Conservation (phyloP, 176 grass and related monocot species). For the Oryza australiensis region DNA sequence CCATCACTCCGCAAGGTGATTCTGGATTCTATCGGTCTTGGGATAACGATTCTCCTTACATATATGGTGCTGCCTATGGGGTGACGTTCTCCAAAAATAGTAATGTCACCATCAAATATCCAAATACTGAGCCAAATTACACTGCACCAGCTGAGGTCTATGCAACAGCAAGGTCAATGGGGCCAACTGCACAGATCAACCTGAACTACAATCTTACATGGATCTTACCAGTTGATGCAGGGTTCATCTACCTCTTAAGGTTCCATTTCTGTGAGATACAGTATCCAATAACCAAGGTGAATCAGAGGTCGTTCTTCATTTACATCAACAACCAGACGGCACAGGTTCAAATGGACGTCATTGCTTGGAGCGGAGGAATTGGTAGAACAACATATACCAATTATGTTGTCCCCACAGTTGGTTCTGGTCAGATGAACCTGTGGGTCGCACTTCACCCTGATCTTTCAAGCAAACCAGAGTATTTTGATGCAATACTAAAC, state of each 20-base stretch:
- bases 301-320: slow-evolving; percentile 71
- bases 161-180: slow-evolving; percentile 73
- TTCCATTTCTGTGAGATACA: slow-evolving; percentile 92
- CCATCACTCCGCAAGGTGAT: slow-evolving; percentile 34
- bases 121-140: slow-evolving; percentile 33
- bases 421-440: slow-evolving; percentile 46
- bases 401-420: slow-evolving; percentile 24
- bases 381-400: slow-evolving; percentile 44
- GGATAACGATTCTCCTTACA: slow-evolving; percentile 42
- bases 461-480: slow-evolving; percentile 32
- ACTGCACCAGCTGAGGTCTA: slow-evolving; percentile 60
- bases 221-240: slow-evolving; percentile 60
- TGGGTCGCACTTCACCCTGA: slow-evolving; percentile 85
- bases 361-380: slow-evolving; percentile 39
- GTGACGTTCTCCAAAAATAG: slow-evolving; percentile 44
- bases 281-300: slow-evolving; percentile 49
- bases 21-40: slow-evolving; percentile 56
- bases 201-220: slow-evolving; percentile 90
- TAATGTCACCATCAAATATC: slow-evolving; percentile 45
- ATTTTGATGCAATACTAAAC: slow-evolving; percentile 77
- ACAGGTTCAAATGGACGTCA: slow-evolving; percentile 50
- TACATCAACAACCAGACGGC: slow-evolving; percentile 81
- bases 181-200: slow-evolving; percentile 47
- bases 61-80: slow-evolving; percentile 32
- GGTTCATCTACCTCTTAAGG: slow-evolving; percentile 61